phyloP scores from a whole-genome alignment of 768 basidiomycete genomes.

The Serendipita vermifera region DNA sequence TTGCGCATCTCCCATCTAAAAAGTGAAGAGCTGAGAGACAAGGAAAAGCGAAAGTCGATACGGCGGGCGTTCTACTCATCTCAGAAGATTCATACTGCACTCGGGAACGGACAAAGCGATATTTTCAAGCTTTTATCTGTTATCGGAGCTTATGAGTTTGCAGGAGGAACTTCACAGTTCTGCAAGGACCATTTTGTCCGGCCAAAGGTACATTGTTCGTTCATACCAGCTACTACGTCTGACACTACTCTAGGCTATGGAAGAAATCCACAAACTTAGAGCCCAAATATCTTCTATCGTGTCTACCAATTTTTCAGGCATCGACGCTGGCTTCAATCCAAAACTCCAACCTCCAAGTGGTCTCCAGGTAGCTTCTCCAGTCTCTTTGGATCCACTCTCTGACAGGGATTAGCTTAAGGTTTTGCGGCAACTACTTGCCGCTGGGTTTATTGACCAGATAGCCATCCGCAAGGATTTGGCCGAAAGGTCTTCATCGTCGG shows the following conservation, averaged over 20 bases:
- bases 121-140: conserved; percentile 79
- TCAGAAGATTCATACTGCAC: conserved; percentile 65
- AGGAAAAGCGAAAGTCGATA: conserved; percentile 44
- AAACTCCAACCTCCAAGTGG: conserved; percentile 65
- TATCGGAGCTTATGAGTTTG: conserved; percentile 93
- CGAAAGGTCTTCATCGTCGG: conserved; percentile 42
- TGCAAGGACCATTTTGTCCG: conserved; percentile 84
- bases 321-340: conserved; percentile 44
- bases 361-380: conserved; percentile 44
- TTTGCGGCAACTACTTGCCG: conserved; percentile 71
- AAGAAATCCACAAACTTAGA: conserved; percentile 93
- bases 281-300: conserved; percentile 82
- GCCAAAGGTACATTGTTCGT: conserved; percentile 47
- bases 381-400: neutral
- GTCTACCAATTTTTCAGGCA: conserved; percentile 55
- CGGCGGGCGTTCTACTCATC: conserved; percentile 72
- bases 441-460: conserved; percentile 91
- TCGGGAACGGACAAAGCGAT: conserved; percentile 76
- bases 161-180: conserved; percentile 65
- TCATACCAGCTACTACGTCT: neutral
- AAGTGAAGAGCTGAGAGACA: conserved; percentile 35
- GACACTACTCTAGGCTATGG: conserved; percentile 62
- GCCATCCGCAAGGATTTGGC: conserved; percentile 81
- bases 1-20: conserved; percentile 32
- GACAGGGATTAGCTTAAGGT: conserved; percentile 56